Evolutionary conservation across 225 moss, liverwort and hornwort genomes (phyloP), one percentile per base, ranked within the genome.

Genomic region (Rhytidiadelphus loreus): DNA sequence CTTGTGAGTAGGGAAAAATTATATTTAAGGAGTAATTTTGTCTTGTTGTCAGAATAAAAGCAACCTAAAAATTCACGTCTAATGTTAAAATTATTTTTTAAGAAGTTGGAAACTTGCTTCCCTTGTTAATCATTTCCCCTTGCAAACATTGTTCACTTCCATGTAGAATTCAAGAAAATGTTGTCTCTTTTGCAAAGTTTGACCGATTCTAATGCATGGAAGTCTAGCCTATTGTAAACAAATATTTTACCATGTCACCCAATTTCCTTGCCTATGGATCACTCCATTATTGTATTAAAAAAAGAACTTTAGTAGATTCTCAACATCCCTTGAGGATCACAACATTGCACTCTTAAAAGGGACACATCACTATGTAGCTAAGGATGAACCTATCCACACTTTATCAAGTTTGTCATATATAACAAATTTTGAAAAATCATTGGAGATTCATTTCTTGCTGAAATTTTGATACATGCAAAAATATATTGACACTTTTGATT

Each of bases 171-270:
- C 22, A 37, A 37, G 1, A 14, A 4, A 18, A 18, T 29, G 4
- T 32, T 74, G 4, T 32, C 20, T 50, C 21, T 46, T 20, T 32
- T 33, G 1, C 8, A 75, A 75, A 75, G 7, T 50, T 33, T 75
- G 74, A 50, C 4, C 0, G 1, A 74, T 30, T 46, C 1, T 6
- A 0, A 5, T 73, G 1, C 11, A 26, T 21, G 0, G 7, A 46
- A 73, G 25, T 30, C 18, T 11, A 29, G 11, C 4, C 3, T 72
- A 29, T 30, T 46, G 7, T 5, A 18, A 30, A 16, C 0, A 29
- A 0, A 6, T 5, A 3, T 46, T 46, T 73, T 2, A 4, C 1
- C 0, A 0, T 15, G 9, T 46, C 44, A 73, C 6, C 29, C 0
- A 30, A 29, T 29, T 46, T 46, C 11, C 2, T 29, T 73, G 11